Evolutionary conservation across 2,329 filamentous ascomycete genomes (phyloP).

Genomic region (Arachnopeziza araneosa): DNA sequence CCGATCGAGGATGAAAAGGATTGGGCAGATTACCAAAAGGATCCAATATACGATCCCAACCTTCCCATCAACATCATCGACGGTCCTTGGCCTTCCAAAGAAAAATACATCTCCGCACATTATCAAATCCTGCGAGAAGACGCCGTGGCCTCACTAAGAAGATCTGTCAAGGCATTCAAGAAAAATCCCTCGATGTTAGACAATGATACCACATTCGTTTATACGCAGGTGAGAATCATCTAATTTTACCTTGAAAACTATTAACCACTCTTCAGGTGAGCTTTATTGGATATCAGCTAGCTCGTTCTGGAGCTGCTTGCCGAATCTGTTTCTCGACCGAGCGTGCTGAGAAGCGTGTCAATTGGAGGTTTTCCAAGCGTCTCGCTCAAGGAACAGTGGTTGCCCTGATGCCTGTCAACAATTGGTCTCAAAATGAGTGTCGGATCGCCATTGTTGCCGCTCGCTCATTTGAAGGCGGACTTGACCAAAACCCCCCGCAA

Average conservation of each 20-base stretch:
- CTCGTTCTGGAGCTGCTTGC: constrained; percentile 56
- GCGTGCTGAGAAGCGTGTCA: constrained; percentile 58
- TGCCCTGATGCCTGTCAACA: constrained; percentile 44
- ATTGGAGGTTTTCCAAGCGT: constrained; percentile 53
- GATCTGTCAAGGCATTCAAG: constrained; percentile 55
- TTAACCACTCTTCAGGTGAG: constrained; percentile 48
- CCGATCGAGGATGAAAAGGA: constrained; percentile 12
- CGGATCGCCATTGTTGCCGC: constrained; percentile 69
- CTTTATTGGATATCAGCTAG: constrained; percentile 59
- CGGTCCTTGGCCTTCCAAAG: constrained; percentile 52
- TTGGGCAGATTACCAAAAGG: constrained; percentile 22
- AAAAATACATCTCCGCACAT: constrained; percentile 65
- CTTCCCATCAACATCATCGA: constrained; percentile 49
- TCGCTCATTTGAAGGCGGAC: constrained; percentile 51
- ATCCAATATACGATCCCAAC: constrained; percentile 10
- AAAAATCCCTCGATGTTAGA: constrained; percentile 52
- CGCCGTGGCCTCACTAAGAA: constrained; percentile 60
- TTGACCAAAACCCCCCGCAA: constrained; percentile 62
- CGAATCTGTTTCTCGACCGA: constrained; percentile 66
- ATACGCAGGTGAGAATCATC: constrained; percentile 55
- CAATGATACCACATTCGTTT: constrained; percentile 53
- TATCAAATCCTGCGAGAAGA: constrained; percentile 76
- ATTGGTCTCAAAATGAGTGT: constrained; percentile 61
- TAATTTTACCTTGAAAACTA: background rate
- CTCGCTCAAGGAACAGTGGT: constrained; percentile 49